Percentiles rank a stretch among this genome's conserved stretches.
These are phyloP conservation scores for Pseudogymnoascus sp. DNA, from an alignment of 2,329 filamentous ascomycete genomes.

Conservation along the genomic window DNA sequence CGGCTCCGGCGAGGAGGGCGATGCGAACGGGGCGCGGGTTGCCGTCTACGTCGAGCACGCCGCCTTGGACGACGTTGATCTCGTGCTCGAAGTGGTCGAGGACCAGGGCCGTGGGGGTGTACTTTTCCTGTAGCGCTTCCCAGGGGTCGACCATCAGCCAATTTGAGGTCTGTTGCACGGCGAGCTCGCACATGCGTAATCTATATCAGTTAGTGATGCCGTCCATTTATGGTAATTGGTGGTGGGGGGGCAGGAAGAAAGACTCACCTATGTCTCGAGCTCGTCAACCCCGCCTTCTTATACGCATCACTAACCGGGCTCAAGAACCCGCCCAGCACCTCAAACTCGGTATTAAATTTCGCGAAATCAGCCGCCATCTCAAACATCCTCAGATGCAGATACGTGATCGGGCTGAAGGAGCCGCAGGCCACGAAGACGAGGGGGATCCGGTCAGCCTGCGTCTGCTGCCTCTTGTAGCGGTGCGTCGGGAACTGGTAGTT, in stretches of 20 bases:
- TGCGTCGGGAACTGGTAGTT: constrained; percentile 54
- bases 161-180: constrained; percentile 59
- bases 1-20: constrained; percentile 71
- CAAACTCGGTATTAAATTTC: constrained; percentile 66
- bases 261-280: constrained; percentile 55
- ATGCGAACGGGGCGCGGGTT: constrained; percentile 58
- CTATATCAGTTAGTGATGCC: constrained; percentile 28
- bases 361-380: constrained; percentile 78
- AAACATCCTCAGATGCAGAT: constrained; percentile 78
- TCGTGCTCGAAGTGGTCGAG: constrained; percentile 87
- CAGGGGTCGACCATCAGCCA: constrained; percentile 85
- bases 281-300: constrained; percentile 72
- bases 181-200: constrained; percentile 79
- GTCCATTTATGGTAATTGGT: too few relatives aligned
- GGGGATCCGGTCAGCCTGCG: constrained; percentile 48
- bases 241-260: not conserved
- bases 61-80: constrained; percentile 71
- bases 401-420: constrained; percentile 66
- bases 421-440: constrained; percentile 63
- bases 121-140: constrained; percentile 78
- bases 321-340: constrained; percentile 79
- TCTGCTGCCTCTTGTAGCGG: constrained; percentile 48
- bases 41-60: constrained; percentile 62
- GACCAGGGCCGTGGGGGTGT: constrained; percentile 81
- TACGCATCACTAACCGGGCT: constrained; percentile 57